Evolutionary conservation across 1,139 yeast genomes (phyloP).

Genomic region (Nadsonia starkeyi-henricii): DNA sequence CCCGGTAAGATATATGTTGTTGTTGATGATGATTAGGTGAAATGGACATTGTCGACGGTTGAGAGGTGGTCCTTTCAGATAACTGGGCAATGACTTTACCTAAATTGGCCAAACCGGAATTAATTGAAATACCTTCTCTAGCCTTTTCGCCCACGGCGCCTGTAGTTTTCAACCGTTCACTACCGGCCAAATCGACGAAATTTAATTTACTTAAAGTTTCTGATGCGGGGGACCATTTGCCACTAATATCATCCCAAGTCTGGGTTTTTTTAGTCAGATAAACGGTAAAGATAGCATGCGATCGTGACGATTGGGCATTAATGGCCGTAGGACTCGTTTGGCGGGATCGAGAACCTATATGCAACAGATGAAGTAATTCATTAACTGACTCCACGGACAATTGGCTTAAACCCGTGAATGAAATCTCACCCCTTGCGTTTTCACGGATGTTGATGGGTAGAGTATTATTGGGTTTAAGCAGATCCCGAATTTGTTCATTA

Average conservation of each 20-base stretch:
- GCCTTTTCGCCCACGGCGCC: constrained; percentile 37
- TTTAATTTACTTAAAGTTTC: constrained; percentile 33
- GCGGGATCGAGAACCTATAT: constrained; percentile 15
- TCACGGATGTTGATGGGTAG: constrained; percentile 13
- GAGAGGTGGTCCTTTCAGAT: constrained; percentile 28
- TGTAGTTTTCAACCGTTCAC: constrained; percentile 61
- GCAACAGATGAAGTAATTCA: constrained; percentile 12
- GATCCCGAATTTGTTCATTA: constrained; percentile 56
- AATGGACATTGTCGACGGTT: background rate
- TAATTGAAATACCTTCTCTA: constrained; percentile 62
- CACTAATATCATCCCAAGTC: constrained; percentile 18
- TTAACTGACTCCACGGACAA: constrained; percentile 12
- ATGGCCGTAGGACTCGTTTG: constrained; percentile 19
- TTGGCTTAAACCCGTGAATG: constrained; percentile 14
- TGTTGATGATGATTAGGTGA: constrained; percentile 12
- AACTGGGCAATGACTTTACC: constrained; percentile 73
- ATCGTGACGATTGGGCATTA: constrained; percentile 17
- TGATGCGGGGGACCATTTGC: constrained; percentile 4
- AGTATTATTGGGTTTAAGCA: constrained; percentile 18
- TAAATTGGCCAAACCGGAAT: constrained; percentile 62
- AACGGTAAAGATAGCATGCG: constrained; percentile 19
- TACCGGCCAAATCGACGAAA: constrained; percentile 79
- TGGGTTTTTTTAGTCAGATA: constrained; percentile 14
- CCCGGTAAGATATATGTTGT: constrained; percentile 65
- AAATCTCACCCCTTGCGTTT: constrained; percentile 15